These are phyloP conservation scores for Rhizophlyctis rosea DNA, from an alignment of 192 early-diverging fungal species.

Conservation along the genomic window DNA sequence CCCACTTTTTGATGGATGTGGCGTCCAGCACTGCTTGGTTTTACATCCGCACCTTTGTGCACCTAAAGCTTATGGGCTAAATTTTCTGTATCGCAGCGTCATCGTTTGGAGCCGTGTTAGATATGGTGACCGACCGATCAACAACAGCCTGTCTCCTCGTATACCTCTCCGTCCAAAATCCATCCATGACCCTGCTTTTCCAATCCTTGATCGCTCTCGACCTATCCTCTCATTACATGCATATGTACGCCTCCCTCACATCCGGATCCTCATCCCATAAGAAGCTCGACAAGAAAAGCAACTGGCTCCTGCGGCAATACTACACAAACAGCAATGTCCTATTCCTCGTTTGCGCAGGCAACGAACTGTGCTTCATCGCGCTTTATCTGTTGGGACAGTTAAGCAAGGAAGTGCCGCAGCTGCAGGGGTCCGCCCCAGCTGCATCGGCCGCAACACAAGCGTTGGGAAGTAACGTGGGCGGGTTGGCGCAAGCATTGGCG, in stretches of 20 bases:
- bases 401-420: slow-evolving; percentile 13
- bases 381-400: slow-evolving; percentile 57
- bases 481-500: slow-evolving; percentile 8
- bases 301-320: slow-evolving; percentile 76
- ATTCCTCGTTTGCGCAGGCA: slow-evolving; percentile 87
- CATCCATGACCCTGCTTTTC: slow-evolving; percentile 71
- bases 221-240: slow-evolving; percentile 95
- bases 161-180: slow-evolving; percentile 70
- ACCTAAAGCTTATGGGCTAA: too few relatives aligned
- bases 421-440: slow-evolving; percentile 8
- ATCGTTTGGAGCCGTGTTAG: slow-evolving; percentile 93
- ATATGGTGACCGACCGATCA: slow-evolving; percentile 97
- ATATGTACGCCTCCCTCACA: slow-evolving; percentile 92
- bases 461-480: slow-evolving; percentile 11
- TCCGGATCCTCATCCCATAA: slow-evolving; percentile 90
- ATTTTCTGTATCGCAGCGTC: slow-evolving; percentile 42
- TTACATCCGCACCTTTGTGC: not conserved
- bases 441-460: not conserved
- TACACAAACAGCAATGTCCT: slow-evolving; percentile 90
- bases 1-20: not conserved
- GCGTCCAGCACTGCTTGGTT: not conserved
- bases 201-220: slow-evolving; percentile 91
- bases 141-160: slow-evolving; percentile 91
- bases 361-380: slow-evolving; percentile 88
- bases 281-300: slow-evolving; percentile 70